Conservation (phyloP, 176 grass and related monocot species). For the Oryza glaberrima region DNA sequence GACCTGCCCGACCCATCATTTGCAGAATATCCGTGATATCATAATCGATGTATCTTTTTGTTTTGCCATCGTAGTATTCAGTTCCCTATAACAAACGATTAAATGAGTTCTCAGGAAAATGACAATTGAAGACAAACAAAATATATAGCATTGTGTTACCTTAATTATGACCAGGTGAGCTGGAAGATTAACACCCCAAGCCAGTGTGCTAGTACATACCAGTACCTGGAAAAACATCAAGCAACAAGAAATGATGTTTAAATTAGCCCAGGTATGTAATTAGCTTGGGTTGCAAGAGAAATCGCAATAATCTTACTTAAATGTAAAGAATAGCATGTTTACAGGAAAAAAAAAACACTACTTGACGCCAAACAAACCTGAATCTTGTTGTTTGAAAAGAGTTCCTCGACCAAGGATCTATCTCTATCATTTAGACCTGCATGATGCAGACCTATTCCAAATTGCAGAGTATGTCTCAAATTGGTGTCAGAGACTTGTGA, state of each 20-base stretch:
- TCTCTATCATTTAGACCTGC: slow-evolving; percentile 97
- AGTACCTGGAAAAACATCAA: slow-evolving; percentile 64
- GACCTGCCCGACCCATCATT: slow-evolving; percentile 99
- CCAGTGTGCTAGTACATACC: slow-evolving; percentile 96
- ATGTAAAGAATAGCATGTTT: slow-evolving; percentile 18
- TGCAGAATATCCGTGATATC: slow-evolving; percentile 98
- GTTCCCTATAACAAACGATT: slow-evolving; percentile 65
- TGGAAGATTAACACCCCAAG: slow-evolving; percentile 99
- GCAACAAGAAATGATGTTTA: slow-evolving; percentile 33
- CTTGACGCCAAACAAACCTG: slow-evolving; percentile 60
- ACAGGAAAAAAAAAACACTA: background rate
- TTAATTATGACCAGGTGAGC: slow-evolving; percentile 97
- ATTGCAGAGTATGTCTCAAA: slow-evolving; percentile 94
- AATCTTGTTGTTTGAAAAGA: slow-evolving; percentile 98
- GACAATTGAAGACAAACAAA: slow-evolving; percentile 18
- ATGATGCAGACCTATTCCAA: slow-evolving; percentile 98
- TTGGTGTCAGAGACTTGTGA: slow-evolving; percentile 93
- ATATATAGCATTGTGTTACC: slow-evolving; percentile 52
- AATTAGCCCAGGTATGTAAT: slow-evolving; percentile 31
- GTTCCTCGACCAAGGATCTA: slow-evolving; percentile 90
- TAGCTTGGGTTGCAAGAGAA: background rate
- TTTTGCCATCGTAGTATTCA: slow-evolving; percentile 96
- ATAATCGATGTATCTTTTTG: slow-evolving; percentile 97
- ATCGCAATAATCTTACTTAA: slow-evolving; percentile 12
- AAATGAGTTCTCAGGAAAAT: slow-evolving; percentile 33